Evolutionary conservation across 2,329 filamentous ascomycete genomes (phyloP).

Genomic region (Falciphora oryzae): DNA sequence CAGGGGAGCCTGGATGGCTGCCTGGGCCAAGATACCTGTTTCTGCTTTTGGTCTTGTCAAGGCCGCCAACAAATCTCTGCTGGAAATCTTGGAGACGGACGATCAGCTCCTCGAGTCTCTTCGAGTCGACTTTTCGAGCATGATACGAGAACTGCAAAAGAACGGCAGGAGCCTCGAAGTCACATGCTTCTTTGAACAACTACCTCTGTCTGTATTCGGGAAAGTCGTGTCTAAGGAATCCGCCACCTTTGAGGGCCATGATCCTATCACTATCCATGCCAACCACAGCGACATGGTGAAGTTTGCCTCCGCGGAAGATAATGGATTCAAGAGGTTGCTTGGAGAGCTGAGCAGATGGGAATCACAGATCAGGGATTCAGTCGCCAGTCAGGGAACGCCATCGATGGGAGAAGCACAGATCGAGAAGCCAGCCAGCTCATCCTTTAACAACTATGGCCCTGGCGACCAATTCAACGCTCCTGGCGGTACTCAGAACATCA

Average conservation of each 20-base stretch:
- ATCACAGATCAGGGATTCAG: neutral
- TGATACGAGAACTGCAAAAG: conserved; percentile 20
- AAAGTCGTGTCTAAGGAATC: conserved; percentile 25
- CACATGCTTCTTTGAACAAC: conserved; percentile 31
- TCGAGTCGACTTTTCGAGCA: conserved; percentile 21
- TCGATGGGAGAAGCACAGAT: too few species aligned
- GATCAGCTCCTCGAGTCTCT: conserved; percentile 20
- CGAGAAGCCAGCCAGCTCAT: too few species aligned
- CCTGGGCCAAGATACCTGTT: conserved; percentile 27
- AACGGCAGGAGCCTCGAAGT: conserved; percentile 19
- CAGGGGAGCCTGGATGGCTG: conserved; percentile 26
- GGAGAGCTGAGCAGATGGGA: neutral
- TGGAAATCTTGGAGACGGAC: conserved; percentile 23
- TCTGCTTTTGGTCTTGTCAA: conserved; percentile 24
- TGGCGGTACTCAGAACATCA: too few species aligned
- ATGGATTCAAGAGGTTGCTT: conserved; percentile 21
- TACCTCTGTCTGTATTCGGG: conserved; percentile 22
- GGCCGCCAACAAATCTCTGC: conserved; percentile 24
- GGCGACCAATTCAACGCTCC: too few species aligned
- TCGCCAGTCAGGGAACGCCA: too few species aligned
- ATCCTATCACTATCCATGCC: conserved; percentile 22
- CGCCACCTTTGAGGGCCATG: conserved; percentile 24
- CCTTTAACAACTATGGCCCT: too few species aligned
- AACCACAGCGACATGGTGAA: conserved; percentile 29
- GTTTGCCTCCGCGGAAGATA: conserved; percentile 24